Base-by-base conservation (phyloP, 345 rosid genomes). In the Hirschfeldia incana region DNA sequence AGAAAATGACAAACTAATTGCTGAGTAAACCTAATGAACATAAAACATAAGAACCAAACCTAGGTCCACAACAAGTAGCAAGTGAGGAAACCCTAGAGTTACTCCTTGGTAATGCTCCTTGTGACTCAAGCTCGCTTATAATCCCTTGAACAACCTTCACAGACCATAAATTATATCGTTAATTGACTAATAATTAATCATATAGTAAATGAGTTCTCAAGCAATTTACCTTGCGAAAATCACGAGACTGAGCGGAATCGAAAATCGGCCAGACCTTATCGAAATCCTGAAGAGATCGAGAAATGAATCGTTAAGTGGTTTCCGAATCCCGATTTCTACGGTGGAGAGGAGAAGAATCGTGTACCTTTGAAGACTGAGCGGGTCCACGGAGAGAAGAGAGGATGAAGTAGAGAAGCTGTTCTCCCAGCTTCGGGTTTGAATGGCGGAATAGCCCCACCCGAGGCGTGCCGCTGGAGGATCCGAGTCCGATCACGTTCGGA, bases 241-340 rank as follows among this genome's bases (percentile, higher is more conserved):
- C 99, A 26, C 98, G 97, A 61, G 98, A 95, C 80, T 95, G 98
- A 44, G 96, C 97, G 2, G 99, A 95, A 89, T 95, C 99, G 72
- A 95, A 95, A 91, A 95, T 93, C 76, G 99, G 99, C 99, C 98
- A 95, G 27, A 95, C 97, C 86, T 88, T 91, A 69, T 95, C 98
- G 81, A 95, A 95, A 91, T 95, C 98, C 98, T 95, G 88, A 73
- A 73, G 80, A 91, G 85, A 87, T 86, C 90, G 17, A 80, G 76
- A 64, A 75, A n/a, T n/a, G n/a, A 71, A 46, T 28, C 72, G 69
- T 72, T 9, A 63, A 79, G 46, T 53, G 39, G 74, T 58, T 49
- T 33, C 72, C 32, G 32, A 69, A 74, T n/a, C n/a, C 63, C 61
- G 21, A 68, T 74, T 69, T 12, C 30, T n/a, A n/a, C n/a, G n/a